Conservation (phyloP, 768 basidiomycete genomes). For the Nevesoporus exiguus region DNA sequence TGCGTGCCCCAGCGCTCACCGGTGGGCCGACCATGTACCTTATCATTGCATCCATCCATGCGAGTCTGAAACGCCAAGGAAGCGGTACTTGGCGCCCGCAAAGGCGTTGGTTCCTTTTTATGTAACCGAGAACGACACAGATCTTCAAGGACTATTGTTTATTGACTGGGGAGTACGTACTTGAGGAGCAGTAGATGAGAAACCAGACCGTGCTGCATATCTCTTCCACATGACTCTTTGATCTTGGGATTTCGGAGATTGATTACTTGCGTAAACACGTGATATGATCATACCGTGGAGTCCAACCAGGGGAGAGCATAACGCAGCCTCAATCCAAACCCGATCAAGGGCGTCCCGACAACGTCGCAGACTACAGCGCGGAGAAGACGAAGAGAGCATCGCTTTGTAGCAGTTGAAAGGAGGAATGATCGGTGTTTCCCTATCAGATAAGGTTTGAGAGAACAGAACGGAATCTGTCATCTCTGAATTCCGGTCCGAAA, state of each 20-base stretch:
- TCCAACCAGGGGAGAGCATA: not conserved
- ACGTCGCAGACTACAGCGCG: not conserved
- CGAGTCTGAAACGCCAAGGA: conserved; percentile 10
- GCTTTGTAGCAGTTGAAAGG: not conserved
- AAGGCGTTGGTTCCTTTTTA: not conserved
- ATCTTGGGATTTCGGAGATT: not conserved
- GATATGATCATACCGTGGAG: not conserved
- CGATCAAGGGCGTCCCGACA: not conserved
- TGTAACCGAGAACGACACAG: not conserved
- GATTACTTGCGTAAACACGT: not conserved
- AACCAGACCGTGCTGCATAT: not conserved
- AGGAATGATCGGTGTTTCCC: not conserved
- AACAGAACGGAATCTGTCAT: not conserved
- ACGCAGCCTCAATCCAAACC: not conserved
- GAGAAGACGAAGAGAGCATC: not conserved
- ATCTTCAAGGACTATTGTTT: not conserved
- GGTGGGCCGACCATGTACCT: not conserved
- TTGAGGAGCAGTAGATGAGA: not conserved
- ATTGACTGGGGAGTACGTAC: not conserved
- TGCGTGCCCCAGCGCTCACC: too few species aligned
- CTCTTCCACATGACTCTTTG: not conserved
- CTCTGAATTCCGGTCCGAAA: not conserved
- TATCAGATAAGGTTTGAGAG: not conserved
- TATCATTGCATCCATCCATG: not conserved
- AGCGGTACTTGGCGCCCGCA: not conserved